Conservation (phyloP, 305 asterid species). For the Fraxinus greggii region DNA sequence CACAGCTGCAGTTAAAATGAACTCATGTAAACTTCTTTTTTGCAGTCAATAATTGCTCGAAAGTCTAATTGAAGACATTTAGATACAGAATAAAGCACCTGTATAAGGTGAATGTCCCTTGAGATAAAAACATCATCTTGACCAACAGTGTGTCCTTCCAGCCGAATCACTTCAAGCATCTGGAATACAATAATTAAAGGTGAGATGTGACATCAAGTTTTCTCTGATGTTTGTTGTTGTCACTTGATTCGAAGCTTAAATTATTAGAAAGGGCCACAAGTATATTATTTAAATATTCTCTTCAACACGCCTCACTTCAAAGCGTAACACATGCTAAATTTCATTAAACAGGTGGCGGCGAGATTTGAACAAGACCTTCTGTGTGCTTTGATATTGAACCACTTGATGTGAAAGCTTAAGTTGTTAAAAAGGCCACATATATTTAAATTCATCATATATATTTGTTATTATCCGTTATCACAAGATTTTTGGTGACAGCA, state of each 20-base stretch:
- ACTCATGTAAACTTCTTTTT: not conserved
- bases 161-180: slow-evolving; percentile 91
- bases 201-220: not conserved
- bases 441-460: not conserved
- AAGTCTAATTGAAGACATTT: not conserved
- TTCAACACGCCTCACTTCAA: not conserved
- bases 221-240: not conserved
- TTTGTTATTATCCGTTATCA: not conserved
- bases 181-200: slow-evolving; percentile 22
- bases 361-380: not conserved
- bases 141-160: slow-evolving; percentile 72
- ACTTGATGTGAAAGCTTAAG: not conserved
- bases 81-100: slow-evolving; percentile 40
- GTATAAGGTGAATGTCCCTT: slow-evolving; percentile 85
- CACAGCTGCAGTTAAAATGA: slow-evolving; percentile 56
- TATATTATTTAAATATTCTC: not conserved
- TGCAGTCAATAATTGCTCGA: not conserved
- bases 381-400: not conserved
- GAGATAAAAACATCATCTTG: slow-evolving; percentile 81
- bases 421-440: not conserved
- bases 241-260: not conserved
- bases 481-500: not conserved
- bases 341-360: not conserved
- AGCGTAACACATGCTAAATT: not conserved
- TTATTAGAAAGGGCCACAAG: not conserved